These are phyloP conservation scores for Rhizoclosmatium sp. DNA, from an alignment of 192 early-diverging fungal genomes.

Conservation along the genomic window DNA sequence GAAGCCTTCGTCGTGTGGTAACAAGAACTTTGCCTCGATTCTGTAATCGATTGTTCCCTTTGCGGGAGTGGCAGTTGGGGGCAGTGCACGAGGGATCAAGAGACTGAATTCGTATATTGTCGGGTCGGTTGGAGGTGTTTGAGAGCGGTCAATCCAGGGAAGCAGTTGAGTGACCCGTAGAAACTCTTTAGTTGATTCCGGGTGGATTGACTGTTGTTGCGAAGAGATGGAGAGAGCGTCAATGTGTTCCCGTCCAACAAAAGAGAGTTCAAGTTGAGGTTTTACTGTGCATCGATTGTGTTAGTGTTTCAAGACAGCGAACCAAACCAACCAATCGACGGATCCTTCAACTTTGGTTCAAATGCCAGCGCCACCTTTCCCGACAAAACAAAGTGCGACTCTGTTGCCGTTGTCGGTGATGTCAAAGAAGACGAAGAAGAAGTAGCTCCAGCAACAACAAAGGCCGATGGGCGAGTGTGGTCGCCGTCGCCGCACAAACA, in stretches of 20 bases:
- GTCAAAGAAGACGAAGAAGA: background rate
- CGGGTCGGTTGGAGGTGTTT: background rate
- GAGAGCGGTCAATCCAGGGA: constrained; percentile 8
- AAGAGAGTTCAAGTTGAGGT: constrained; percentile 1
- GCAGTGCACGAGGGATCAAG: background rate
- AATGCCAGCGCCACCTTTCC: background rate
- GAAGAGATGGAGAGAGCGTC: background rate
- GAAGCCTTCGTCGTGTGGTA: constrained; percentile 1
- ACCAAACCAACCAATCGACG: background rate
- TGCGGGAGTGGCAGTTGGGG: constrained; percentile 12
- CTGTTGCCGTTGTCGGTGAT: background rate
- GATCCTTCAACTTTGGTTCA: constrained; percentile 22
- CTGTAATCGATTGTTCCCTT: constrained; percentile 30
- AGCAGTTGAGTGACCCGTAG: constrained; percentile 12
- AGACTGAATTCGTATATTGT: constrained; percentile 12
- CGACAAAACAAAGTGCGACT: constrained; percentile 1
- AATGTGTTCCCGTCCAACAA: constrained; percentile 17
- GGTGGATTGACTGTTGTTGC: background rate
- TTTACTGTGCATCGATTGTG: background rate
- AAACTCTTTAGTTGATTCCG: constrained; percentile 1
- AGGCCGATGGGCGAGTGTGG: background rate
- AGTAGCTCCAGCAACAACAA: background rate
- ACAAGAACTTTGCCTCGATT: constrained; percentile 19
- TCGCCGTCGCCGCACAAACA: constrained; percentile 17
- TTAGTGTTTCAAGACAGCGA: background rate